Conservation (phyloP, 805 yeast species). For the Tetrapisispora taiwanensis region DNA sequence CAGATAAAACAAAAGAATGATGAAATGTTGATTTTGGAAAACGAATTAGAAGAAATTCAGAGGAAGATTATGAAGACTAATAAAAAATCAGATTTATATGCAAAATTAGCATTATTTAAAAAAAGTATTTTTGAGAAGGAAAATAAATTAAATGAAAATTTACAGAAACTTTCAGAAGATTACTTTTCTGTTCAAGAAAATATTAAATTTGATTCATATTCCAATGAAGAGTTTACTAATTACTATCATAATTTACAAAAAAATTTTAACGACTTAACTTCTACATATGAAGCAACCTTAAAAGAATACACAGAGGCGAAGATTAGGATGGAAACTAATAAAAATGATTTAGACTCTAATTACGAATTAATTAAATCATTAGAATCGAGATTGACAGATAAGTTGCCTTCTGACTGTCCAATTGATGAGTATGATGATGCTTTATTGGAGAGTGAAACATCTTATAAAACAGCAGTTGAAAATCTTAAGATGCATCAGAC, state of each 20-base stretch:
- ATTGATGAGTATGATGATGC: constrained; percentile 43
- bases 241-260: constrained; percentile 15
- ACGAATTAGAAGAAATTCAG: constrained; percentile 43
- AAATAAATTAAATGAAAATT: neutral
- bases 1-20: constrained; percentile 33
- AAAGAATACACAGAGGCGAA: constrained; percentile 12
- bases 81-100: constrained; percentile 48
- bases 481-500: constrained; percentile 60
- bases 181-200: constrained; percentile 6
- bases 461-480: constrained; percentile 50
- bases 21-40: constrained; percentile 31
- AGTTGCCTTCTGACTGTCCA: constrained; percentile 32
- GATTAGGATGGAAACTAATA: constrained; percentile 6
- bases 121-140: constrained; percentile 13
- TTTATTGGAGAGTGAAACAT: constrained; percentile 48
- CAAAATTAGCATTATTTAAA: constrained; percentile 37
- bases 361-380: constrained; percentile 7
- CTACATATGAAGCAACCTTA: constrained; percentile 8
- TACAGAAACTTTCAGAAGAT: constrained; percentile 3
- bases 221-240: constrained; percentile 16
- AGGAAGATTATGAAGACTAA: constrained; percentile 42
- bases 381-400: constrained; percentile 16
- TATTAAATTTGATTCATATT: constrained; percentile 8
- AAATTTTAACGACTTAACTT: constrained; percentile 8
- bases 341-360: constrained; percentile 8